Evolutionary conservation across 148 eudicot species (phyloP).

Genomic region (Vaccinium vitisidaea): DNA sequence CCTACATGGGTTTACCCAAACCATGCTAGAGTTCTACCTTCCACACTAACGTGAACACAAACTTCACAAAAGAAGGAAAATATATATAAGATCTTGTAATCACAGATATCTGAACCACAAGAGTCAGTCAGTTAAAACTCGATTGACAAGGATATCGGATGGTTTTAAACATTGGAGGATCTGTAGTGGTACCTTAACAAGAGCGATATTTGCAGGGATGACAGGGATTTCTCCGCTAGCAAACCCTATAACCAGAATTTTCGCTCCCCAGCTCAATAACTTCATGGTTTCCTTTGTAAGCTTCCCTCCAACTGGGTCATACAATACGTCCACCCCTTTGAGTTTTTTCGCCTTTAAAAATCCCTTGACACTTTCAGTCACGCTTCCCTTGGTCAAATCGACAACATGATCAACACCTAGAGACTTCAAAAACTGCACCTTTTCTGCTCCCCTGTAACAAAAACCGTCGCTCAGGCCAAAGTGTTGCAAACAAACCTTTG

Average conservation of each 20-base stretch:
- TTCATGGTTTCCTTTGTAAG: constrained; percentile 78
- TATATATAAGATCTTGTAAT: neutral
- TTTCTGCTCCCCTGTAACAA: constrained; percentile 76
- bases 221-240: constrained; percentile 96
- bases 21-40: neutral
- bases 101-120: neutral
- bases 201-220: constrained; percentile 89
- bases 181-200: constrained; percentile 66
- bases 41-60: neutral
- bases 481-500: neutral
- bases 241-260: constrained; percentile 88
- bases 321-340: constrained; percentile 91
- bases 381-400: constrained; percentile 59
- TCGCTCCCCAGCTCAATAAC: constrained; percentile 93
- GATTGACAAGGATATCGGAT: neutral
- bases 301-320: constrained; percentile 99
- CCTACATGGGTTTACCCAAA: neutral
- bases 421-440: constrained; percentile 72
- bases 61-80: neutral
- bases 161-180: neutral
- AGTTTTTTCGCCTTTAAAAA: constrained; percentile 75
- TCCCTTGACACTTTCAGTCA: constrained; percentile 73
- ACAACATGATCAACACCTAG: constrained; percentile 89
- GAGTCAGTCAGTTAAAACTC: neutral
- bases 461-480: constrained; percentile 12